A percentile compares a stretch with the other conserved stretches of the same genome.
These are phyloP conservation scores for Karstenula rhodostoma DNA, from an alignment of 2,329 filamentous ascomycete species.

Conservation along the genomic window DNA sequence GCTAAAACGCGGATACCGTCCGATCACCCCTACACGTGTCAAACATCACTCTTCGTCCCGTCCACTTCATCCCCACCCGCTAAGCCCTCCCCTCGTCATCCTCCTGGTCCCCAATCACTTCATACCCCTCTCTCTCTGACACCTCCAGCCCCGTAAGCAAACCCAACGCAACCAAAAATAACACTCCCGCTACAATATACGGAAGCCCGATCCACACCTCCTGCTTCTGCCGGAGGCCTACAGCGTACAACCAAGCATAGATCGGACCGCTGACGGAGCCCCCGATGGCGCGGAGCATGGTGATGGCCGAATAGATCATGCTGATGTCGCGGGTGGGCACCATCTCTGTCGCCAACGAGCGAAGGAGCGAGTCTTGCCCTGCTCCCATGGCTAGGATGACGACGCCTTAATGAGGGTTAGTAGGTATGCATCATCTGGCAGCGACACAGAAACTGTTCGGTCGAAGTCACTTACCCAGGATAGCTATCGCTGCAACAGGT, in stretches of 20 bases:
- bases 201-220: slow-evolving; percentile 22
- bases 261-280: slow-evolving; percentile 29
- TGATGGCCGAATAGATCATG: slow-evolving; percentile 30
- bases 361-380: slow-evolving; percentile 29
- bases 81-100: neutral
- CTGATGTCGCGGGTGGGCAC: slow-evolving; percentile 22
- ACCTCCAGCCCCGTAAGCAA: slow-evolving; percentile 1
- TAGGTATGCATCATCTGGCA: neutral
- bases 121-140: neutral
- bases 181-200: slow-evolving; percentile 19
- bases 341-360: slow-evolving; percentile 31
- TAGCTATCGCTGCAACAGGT: slow-evolving; percentile 21
- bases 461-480: slow-evolving; percentile 13
- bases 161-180: slow-evolving; percentile 20
- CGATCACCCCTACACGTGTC: too few relatives aligned
- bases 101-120: neutral
- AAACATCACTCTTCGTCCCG: too few relatives aligned
- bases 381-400: slow-evolving; percentile 25
- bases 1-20: neutral
- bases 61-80: neutral
- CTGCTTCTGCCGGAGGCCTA: slow-evolving; percentile 13
- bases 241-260: slow-evolving; percentile 27
- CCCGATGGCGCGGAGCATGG: slow-evolving; percentile 29
- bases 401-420: slow-evolving; percentile 15
- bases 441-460: neutral